Percentiles rank a stretch among this genome's conserved stretches.
phyloP scores from a whole-genome alignment of 768 basidiomycete genomes.

The Hydnomerulius pinastri region DNA sequence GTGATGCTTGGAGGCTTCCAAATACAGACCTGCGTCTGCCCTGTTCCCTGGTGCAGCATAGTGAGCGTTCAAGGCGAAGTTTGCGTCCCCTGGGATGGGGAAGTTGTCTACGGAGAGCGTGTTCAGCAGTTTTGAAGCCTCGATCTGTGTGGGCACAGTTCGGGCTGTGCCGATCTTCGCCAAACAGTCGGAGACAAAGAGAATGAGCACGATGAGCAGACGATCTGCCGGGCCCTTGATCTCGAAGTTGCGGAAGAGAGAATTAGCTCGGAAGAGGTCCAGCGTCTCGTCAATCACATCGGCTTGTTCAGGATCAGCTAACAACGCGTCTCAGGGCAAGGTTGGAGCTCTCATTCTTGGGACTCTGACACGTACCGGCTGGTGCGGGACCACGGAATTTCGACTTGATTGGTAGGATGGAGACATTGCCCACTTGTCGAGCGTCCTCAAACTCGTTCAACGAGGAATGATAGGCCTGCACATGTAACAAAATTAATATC shows the following conservation, averaged over 20 bases:
- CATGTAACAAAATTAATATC: background rate
- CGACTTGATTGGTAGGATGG: slow-evolving; percentile 88
- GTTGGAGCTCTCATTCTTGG: slow-evolving; percentile 5
- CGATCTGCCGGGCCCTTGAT: slow-evolving; percentile 98
- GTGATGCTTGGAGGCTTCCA: background rate
- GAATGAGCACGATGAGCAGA: slow-evolving; percentile 93
- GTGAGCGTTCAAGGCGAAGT: slow-evolving; percentile 89
- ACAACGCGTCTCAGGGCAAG: slow-evolving; percentile 12
- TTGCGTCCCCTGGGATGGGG: slow-evolving; percentile 93
- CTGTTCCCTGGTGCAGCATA: slow-evolving; percentile 80
- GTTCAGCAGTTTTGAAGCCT: slow-evolving; percentile 85
- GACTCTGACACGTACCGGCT: slow-evolving; percentile 58
- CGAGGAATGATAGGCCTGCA: slow-evolving; percentile 93
- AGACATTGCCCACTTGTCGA: slow-evolving; percentile 86
- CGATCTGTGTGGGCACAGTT: slow-evolving; percentile 70
- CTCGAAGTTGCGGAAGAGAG: slow-evolving; percentile 99
- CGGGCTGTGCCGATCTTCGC: slow-evolving; percentile 80
- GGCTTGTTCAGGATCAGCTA: slow-evolving; percentile 75
- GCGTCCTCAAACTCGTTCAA: slow-evolving; percentile 85
- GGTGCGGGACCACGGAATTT: slow-evolving; percentile 93
- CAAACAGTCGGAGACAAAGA: slow-evolving; percentile 97
- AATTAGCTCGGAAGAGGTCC: slow-evolving; percentile 97
- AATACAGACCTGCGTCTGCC: slow-evolving; percentile 72
- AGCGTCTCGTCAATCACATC: slow-evolving; percentile 97
- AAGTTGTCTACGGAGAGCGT: slow-evolving; percentile 94